Evolutionary conservation across 2,329 filamentous ascomycete genomes (phyloP).

Genomic region (Colletotrichum spaethianum): DNA sequence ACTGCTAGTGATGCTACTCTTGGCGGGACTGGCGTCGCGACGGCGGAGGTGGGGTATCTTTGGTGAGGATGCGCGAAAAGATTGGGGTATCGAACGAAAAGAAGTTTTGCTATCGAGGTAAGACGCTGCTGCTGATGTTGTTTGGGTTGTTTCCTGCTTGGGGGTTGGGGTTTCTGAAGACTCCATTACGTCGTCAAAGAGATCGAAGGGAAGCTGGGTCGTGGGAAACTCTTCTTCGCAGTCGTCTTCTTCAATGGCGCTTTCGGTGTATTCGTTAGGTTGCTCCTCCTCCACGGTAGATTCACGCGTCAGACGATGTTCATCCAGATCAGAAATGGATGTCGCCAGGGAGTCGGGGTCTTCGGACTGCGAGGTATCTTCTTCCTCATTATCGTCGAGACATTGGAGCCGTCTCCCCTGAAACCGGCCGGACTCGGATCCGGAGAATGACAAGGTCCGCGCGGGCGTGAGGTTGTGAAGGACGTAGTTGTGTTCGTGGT

Average conservation of each 20-base stretch:
- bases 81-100: constrained; percentile 52
- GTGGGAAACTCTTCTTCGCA: constrained; percentile 52
- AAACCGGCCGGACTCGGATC: constrained; percentile 61
- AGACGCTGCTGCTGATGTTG: constrained; percentile 44
- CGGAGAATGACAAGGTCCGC: constrained; percentile 67
- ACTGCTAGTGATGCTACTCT: constrained; percentile 47
- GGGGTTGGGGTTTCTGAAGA: constrained; percentile 61
- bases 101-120: constrained; percentile 56
- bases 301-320: constrained; percentile 51
- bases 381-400: constrained; percentile 52
- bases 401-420: constrained; percentile 43
- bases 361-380: constrained; percentile 59
- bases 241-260: constrained; percentile 48
- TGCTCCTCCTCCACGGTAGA: constrained; percentile 49
- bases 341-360: constrained; percentile 60
- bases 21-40: constrained; percentile 53
- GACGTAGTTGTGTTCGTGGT: constrained; percentile 51
- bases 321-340: constrained; percentile 62
- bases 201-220: constrained; percentile 56
- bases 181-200: constrained; percentile 52
- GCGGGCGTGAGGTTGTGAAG: constrained; percentile 56
- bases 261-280: constrained; percentile 44
- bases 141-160: constrained; percentile 50
- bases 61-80: constrained; percentile 53
- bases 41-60: constrained; percentile 49